Conservation (phyloP, 345 rosid species). For the Eucalyptus pauciflora region DNA sequence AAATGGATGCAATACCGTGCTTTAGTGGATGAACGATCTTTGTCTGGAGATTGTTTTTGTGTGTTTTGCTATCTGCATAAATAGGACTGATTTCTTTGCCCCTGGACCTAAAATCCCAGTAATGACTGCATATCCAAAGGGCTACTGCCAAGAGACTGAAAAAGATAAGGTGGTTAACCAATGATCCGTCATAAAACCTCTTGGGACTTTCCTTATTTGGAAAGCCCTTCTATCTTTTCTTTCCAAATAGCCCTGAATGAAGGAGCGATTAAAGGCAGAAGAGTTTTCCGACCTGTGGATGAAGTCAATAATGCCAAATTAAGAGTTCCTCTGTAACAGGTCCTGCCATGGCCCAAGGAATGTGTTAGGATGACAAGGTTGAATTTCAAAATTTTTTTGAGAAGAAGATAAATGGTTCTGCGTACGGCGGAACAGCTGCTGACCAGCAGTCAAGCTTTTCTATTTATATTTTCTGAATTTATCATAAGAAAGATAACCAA, state of each 20-base stretch:
- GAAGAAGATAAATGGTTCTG: not conserved
- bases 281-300: not conserved
- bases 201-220: not conserved
- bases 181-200: not conserved
- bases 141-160: not conserved
- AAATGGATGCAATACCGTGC: not conserved
- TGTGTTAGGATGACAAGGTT: not conserved
- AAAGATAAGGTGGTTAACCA: not conserved
- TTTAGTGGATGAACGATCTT: not conserved
- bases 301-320: not conserved
- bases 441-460: not conserved
- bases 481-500: not conserved
- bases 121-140: not conserved
- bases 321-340: not conserved
- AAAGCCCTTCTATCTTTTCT: not conserved
- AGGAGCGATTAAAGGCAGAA: not conserved
- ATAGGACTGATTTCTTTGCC: not conserved
- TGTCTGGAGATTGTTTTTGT: not conserved
- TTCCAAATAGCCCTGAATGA: not conserved
- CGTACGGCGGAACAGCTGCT: not conserved
- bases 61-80: not conserved
- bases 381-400: not conserved
- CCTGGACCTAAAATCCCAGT: not conserved
- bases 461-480: not conserved
- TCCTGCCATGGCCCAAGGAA: not conserved